phyloP scores from a whole-genome alignment of 306 rosid genomes.

The Bauhinia variegata region DNA sequence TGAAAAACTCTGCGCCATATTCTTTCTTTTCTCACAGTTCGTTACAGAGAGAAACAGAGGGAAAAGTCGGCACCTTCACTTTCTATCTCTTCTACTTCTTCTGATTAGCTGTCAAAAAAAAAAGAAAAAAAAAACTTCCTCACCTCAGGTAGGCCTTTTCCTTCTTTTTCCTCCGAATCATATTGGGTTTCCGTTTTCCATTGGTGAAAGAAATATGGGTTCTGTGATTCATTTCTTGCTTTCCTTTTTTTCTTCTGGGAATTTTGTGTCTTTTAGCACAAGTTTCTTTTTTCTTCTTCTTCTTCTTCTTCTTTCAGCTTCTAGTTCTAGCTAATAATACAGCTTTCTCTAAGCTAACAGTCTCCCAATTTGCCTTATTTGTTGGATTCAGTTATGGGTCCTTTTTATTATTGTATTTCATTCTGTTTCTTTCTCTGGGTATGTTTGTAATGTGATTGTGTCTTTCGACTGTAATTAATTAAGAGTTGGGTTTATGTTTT shows the following conservation, averaged over 20 bases:
- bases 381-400: constrained; percentile 26
- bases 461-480: constrained; percentile 16
- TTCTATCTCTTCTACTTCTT: constrained; percentile 8
- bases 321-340: not conserved
- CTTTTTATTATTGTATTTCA: constrained; percentile 3
- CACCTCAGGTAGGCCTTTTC: constrained; percentile 36
- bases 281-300: not conserved
- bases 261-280: too few species aligned
- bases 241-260: constrained; percentile 21
- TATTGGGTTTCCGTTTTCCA: not conserved
- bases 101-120: constrained; percentile 4
- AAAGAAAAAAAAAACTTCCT: not conserved
- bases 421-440: constrained; percentile 18
- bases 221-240: constrained; percentile 6
- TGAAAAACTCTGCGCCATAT: constrained; percentile 39
- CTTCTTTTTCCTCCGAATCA: constrained; percentile 27
- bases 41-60: constrained; percentile 12
- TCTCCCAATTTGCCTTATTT: constrained; percentile 31
- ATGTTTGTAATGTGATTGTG: constrained; percentile 30
- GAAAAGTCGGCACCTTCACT: constrained; percentile 4
- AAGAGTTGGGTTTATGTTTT: constrained; percentile 35
- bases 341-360: constrained; percentile 7
- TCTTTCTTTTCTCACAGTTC: constrained; percentile 23
- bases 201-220: too few species aligned
- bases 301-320: not conserved